Evolutionary conservation across 1,284 basidiomycete species (phyloP).

Genomic region (Microbotryum intermedium): DNA sequence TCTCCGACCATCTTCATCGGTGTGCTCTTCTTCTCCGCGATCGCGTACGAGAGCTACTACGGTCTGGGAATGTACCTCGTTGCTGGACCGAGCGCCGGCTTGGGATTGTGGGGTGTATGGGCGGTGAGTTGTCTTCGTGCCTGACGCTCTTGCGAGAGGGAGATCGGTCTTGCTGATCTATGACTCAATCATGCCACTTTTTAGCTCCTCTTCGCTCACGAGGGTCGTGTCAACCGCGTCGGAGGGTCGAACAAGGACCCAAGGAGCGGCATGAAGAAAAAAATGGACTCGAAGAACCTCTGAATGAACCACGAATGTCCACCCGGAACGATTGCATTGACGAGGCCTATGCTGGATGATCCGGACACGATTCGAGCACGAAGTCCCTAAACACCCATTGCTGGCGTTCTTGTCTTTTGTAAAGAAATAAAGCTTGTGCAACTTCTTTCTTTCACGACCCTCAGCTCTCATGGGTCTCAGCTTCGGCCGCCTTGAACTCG

Average conservation of each 20-base stretch:
- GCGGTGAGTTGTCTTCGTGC: slow-evolving; percentile 6
- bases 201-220: slow-evolving; percentile 20
- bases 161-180: not conserved
- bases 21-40: slow-evolving; percentile 8
- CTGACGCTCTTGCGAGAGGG: not conserved
- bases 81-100: slow-evolving; percentile 1
- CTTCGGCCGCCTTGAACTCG: too few relatives aligned
- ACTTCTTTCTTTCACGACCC: not conserved
- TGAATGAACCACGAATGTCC: too few relatives aligned
- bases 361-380: too few relatives aligned
- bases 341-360: too few relatives aligned
- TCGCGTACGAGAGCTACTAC: slow-evolving; percentile 9
- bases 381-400: too few relatives aligned
- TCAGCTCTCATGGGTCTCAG: too few relatives aligned
- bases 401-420: too few relatives aligned
- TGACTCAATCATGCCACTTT: not conserved
- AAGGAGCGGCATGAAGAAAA: too few relatives aligned
- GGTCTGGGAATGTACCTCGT: slow-evolving; percentile 8
- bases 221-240: slow-evolving; percentile 12
- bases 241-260: too few relatives aligned
- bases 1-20: slow-evolving; percentile 11
- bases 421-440: too few relatives aligned
- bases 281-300: too few relatives aligned
- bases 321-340: too few relatives aligned
- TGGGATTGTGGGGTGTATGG: slow-evolving; percentile 17